A percentile compares a stretch with the other conserved stretches of the same genome.
Evolutionary conservation across 169 alveolate species (phyloP).

Genomic region (Cryptosporidium baileyi): DNA sequence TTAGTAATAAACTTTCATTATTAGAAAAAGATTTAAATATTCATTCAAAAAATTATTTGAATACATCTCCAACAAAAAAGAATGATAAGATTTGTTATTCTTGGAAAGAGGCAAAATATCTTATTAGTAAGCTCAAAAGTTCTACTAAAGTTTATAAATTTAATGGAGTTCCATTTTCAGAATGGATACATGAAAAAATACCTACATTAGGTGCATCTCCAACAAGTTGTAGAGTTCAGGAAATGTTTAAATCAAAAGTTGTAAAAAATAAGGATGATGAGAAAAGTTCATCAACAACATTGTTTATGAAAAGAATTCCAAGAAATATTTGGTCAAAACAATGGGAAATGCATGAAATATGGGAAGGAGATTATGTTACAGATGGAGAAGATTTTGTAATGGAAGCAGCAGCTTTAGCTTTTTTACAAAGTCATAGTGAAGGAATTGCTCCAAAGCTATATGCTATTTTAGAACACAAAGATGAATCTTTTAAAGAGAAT

Average conservation of each 20-base stretch:
- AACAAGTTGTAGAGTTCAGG: constrained; percentile 77
- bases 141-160: constrained; percentile 24
- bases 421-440: constrained; percentile 65
- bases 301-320: constrained; percentile 79
- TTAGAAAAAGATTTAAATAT: neutral
- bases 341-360: constrained; percentile 75
- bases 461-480: constrained; percentile 75
- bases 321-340: constrained; percentile 79
- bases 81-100: constrained; percentile 21
- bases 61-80: neutral
- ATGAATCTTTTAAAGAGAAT: constrained; percentile 9
- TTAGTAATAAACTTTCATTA: neutral
- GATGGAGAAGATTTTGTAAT: constrained; percentile 83
- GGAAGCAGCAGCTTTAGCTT: constrained; percentile 82
- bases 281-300: neutral
- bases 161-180: constrained; percentile 73
- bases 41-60: neutral
- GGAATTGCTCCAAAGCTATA: constrained; percentile 77
- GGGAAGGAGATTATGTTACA: constrained; percentile 79
- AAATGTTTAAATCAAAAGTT: constrained; percentile 73
- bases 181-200: constrained; percentile 74
- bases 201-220: constrained; percentile 77
- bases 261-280: neutral
- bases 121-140: constrained; percentile 32
- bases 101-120: constrained; percentile 58